These are phyloP conservation scores for Colletotrichum incanum DNA, from an alignment of 2,329 filamentous ascomycete genomes.

Conservation along the genomic window DNA sequence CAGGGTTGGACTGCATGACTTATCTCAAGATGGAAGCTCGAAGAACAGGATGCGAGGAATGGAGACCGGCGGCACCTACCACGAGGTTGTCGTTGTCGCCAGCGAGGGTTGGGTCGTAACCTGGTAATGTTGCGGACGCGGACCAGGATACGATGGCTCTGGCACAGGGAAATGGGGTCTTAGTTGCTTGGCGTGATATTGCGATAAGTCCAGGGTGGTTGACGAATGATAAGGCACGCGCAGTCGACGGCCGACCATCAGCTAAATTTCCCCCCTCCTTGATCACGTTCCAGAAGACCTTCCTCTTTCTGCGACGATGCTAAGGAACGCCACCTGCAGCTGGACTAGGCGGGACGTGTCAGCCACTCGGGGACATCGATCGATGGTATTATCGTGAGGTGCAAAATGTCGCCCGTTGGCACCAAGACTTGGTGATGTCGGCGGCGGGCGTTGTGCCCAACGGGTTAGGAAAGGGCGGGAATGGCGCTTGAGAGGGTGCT, in stretches of 20 bases:
- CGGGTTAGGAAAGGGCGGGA: not conserved
- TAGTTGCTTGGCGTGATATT: conserved; percentile 33
- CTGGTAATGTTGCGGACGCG: not conserved
- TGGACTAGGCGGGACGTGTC: conserved; percentile 13
- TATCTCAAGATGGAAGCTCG: conserved; percentile 25
- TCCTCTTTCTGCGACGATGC: conserved; percentile 16
- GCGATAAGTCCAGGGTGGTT: conserved; percentile 33
- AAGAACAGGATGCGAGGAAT: not conserved
- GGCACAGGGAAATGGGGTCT: conserved; percentile 1
- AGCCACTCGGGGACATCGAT: conserved; percentile 15
- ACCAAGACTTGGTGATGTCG: not conserved
- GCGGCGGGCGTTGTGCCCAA: not conserved
- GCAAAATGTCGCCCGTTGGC: not conserved
- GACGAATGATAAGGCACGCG: conserved; percentile 15
- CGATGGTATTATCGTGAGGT: conserved; percentile 8
- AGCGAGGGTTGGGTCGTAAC: not conserved
- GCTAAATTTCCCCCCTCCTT: not conserved
- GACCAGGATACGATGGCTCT: not conserved
- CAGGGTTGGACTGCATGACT: not conserved
- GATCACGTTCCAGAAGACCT: conserved; percentile 17
- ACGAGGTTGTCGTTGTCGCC: conserved; percentile 7
- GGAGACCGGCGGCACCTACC: conserved; percentile 1
- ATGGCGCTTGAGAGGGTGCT: conserved; percentile 3
- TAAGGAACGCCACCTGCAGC: conserved; percentile 21
- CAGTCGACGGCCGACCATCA: not conserved